Conservation (phyloP, 2,329 filamentous ascomycete species). For the Penicillium sp. region DNA sequence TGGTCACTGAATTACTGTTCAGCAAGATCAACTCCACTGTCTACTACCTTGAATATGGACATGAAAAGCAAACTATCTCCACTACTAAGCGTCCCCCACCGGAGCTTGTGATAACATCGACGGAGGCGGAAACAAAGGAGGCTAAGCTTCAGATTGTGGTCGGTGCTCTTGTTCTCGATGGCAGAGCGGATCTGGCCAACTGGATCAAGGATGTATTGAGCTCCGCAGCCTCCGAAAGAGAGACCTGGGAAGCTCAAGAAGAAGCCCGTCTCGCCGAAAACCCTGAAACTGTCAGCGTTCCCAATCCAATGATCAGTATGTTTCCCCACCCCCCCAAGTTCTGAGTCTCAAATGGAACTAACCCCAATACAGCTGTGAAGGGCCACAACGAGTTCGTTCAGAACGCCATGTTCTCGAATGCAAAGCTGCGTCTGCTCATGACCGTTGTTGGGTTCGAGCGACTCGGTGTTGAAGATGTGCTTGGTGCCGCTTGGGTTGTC, state of each 20-base stretch:
- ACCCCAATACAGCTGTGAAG: conserved; percentile 52
- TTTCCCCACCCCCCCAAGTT: conserved; percentile 10
- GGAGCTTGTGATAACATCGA: conserved; percentile 77
- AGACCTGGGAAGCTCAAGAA: conserved; percentile 73
- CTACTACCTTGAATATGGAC: conserved; percentile 86
- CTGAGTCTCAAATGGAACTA: conserved; percentile 5
- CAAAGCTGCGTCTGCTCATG: conserved; percentile 81
- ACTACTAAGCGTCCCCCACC: conserved; percentile 69
- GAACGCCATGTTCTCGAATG: conserved; percentile 82
- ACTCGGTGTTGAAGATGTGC: conserved; percentile 65
- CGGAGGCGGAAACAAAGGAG: conserved; percentile 60
- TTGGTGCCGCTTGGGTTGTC: conserved; percentile 75
- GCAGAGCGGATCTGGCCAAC: conserved; percentile 69
- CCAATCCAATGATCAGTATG: conserved; percentile 49
- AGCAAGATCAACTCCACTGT: conserved; percentile 82
- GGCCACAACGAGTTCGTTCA: conserved; percentile 66
- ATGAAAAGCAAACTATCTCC: conserved; percentile 72
- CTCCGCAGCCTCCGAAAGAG: conserved; percentile 69
- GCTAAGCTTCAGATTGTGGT: conserved; percentile 78
- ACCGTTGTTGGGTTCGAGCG: conserved; percentile 69
- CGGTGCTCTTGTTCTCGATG: conserved; percentile 74
- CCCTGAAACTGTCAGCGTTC: conserved; percentile 26
- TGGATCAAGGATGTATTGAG: conserved; percentile 76
- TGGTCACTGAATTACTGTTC: conserved; percentile 90
- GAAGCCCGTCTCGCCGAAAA: conserved; percentile 55